Conservation (phyloP, 345 rosid species). For the Brassica rapa region DNA sequence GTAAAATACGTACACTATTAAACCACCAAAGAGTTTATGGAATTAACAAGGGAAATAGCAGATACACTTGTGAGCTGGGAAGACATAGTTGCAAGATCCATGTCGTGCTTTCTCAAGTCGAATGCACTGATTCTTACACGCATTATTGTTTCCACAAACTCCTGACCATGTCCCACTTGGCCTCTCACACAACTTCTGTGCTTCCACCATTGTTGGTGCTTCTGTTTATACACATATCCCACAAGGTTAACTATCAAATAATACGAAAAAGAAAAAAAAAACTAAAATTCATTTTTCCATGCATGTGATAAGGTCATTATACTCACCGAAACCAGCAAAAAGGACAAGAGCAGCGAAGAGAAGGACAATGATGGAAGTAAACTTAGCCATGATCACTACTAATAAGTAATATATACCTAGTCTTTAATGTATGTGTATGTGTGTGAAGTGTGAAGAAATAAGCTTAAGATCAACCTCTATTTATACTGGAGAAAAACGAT, state of each 20-base stretch:
- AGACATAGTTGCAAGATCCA: slow-evolving; percentile 24
- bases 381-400: slow-evolving; percentile 18
- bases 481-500: slow-evolving; percentile 2
- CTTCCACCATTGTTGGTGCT: slow-evolving; percentile 19
- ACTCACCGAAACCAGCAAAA: slow-evolving; percentile 23
- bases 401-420: background rate
- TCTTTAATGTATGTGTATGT: slow-evolving; percentile 1
- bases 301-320: background rate
- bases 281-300: background rate
- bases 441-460: background rate
- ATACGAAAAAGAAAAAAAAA: no score
- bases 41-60: slow-evolving; percentile 15
- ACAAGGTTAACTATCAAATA: no score
- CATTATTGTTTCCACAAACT: background rate
- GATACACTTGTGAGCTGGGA: slow-evolving; percentile 14
- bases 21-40: background rate
- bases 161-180: slow-evolving; percentile 21
- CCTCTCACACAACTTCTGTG: slow-evolving; percentile 21
- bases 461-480: background rate
- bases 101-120: slow-evolving; percentile 31
- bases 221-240: background rate
- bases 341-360: slow-evolving; percentile 16
- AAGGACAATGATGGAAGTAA: background rate
- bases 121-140: slow-evolving; percentile 34
- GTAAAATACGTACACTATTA: background rate